These are phyloP conservation scores for Ashbya aceris DNA, from an alignment of 1,139 yeast species.

Conservation along the genomic window DNA sequence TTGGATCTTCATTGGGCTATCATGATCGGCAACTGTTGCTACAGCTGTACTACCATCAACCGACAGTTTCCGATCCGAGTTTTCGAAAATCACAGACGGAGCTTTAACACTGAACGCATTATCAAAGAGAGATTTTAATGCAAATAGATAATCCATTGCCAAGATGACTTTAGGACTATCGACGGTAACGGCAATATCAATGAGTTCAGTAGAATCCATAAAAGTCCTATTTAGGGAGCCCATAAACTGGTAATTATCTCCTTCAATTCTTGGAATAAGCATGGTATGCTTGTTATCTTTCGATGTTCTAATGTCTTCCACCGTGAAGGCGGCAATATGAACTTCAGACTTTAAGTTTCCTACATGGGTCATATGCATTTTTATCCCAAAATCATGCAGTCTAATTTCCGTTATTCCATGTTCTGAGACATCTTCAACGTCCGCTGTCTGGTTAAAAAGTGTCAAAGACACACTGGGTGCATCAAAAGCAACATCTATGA, in stretches of 20 bases:
- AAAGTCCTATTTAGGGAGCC: conserved; percentile 43
- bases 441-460: conserved; percentile 49
- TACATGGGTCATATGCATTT: conserved; percentile 41
- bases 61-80: conserved; percentile 6
- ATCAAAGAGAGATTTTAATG: conserved; percentile 55
- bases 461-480: conserved; percentile 59
- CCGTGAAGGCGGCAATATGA: conserved; percentile 63
- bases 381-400: conserved; percentile 47
- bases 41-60: conserved; percentile 7
- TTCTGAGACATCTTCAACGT: conserved; percentile 32
- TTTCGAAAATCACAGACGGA: conserved; percentile 8
- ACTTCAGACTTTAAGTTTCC: conserved; percentile 53
- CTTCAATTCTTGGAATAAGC: conserved; percentile 62
- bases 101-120: conserved; percentile 31
- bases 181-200: conserved; percentile 52
- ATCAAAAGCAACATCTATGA: conserved; percentile 42
- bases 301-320: conserved; percentile 58
- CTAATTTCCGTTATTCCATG: conserved; percentile 54
- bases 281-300: conserved; percentile 65
- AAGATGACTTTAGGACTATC: conserved; percentile 75
- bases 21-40: neutral
- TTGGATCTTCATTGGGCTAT: conserved; percentile 30
- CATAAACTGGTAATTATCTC: conserved; percentile 63
- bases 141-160: conserved; percentile 79
- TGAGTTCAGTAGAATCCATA: conserved; percentile 34